Base-by-base conservation (phyloP, 129 eudicot genomes). In the Tagetes patula region DNA sequence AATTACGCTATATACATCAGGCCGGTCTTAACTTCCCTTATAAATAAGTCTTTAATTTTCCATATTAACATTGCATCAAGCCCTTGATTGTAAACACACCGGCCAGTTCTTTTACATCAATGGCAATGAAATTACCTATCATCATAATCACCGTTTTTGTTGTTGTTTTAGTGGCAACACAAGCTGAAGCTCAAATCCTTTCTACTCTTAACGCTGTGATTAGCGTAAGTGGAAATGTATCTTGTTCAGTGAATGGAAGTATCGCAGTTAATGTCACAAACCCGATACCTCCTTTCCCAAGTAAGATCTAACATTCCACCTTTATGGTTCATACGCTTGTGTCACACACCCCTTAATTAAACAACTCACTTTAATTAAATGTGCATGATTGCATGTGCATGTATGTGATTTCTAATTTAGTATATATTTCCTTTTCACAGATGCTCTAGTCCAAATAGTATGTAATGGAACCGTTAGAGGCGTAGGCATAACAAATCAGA, bases 141-240 rank as follows among this genome's bases (percentile, higher is more conserved):
- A 33, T 74, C 40, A 47, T 74, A 43, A 39, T 58, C 33, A 31
- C 69, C 4, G 27, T 76, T 68, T 67, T 76, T 6, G 27, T 20
- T 20, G 27, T 20, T 20, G 27, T 20, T 20, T 20, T 20, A 20
- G 27, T 20, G 27, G 27, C 80, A 58, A 43, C 80, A 27, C 75
- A 68, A 67, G 59, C 69, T 3, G 52, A 68, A 34, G 80, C 80
- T 33, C 80, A 68, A 45, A 3, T 13, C 0, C 11, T 70, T 74
- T 39, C 50, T 75, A 20, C 27, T 20, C 27, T 20, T 20, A 20
- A 20, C 27, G 27, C 0, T 20, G 3, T 55, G 34, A 27, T 76
- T 36, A 55, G 11, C 59, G 6, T 76, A 6, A 45, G 30, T 30
- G 80, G 80, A 56, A 14, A 5, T 9, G 7, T 76, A 20, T 32